These are phyloP conservation scores for Amanita muscaria DNA, from an alignment of 768 basidiomycete species.

Conservation along the genomic window DNA sequence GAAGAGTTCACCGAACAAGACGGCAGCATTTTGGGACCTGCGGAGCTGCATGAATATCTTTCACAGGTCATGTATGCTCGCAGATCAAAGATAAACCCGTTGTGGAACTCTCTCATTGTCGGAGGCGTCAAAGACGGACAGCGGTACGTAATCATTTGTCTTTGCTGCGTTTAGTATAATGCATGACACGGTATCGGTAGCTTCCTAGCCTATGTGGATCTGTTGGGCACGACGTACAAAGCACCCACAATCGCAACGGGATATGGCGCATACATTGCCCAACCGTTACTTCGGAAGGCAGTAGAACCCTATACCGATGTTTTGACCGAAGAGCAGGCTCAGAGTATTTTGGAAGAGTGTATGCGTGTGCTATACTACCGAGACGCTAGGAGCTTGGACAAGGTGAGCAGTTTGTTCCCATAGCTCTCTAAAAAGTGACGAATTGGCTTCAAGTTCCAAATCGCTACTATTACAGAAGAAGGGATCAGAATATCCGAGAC, in stretches of 20 bases:
- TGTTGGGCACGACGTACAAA: conserved; percentile 93
- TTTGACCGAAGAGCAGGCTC: conserved; percentile 73
- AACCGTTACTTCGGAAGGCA: conserved; percentile 83
- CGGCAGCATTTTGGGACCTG: conserved; percentile 74
- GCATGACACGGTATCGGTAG: conserved; percentile 29
- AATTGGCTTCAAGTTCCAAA: conserved; percentile 69
- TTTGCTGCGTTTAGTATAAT: not conserved
- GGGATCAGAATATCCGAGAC: conserved; percentile 80
- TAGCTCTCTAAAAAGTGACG: not conserved
- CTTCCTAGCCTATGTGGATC: conserved; percentile 90
- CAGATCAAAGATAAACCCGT: conserved; percentile 81
- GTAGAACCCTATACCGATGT: conserved; percentile 75
- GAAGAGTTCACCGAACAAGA: conserved; percentile 80
- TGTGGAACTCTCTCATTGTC: conserved; percentile 93
- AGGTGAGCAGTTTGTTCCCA: conserved; percentile 40
- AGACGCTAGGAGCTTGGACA: conserved; percentile 91
- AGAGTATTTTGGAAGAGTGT: conserved; percentile 68
- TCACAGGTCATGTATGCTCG: conserved; percentile 85
- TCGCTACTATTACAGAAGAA: conserved; percentile 74
- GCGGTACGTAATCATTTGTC: conserved; percentile 47
- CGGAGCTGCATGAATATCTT: conserved; percentile 89
- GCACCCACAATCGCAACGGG: conserved; percentile 93
- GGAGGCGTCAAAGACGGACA: conserved; percentile 85
- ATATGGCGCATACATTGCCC: conserved; percentile 88
- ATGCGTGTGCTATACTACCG: conserved; percentile 96